Evolutionary conservation across 2,329 filamentous ascomycete genomes (phyloP).

Genomic region (Talaromyces sp.): DNA sequence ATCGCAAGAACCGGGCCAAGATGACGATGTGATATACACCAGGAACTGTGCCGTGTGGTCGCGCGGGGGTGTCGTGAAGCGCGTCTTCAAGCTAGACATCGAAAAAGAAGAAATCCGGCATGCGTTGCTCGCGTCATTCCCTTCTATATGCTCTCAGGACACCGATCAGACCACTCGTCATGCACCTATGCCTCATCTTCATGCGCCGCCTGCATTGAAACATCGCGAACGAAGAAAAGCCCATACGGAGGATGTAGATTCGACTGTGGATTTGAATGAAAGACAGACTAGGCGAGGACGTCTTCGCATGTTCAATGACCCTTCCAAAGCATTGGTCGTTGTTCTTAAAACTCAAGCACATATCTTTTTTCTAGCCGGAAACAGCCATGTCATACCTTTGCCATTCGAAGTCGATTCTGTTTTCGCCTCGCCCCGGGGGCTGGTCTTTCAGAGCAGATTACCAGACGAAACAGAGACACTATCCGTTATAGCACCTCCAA

Average conservation of each 20-base stretch:
- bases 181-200: background rate
- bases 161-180: background rate
- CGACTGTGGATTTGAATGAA: constrained; percentile 17
- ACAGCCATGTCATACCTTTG: constrained; percentile 83
- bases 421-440: constrained; percentile 72
- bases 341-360: constrained; percentile 90
- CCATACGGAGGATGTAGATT: background rate
- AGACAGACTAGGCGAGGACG: background rate
- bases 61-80: constrained; percentile 74
- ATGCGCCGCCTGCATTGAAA: background rate
- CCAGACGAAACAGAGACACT: constrained; percentile 23
- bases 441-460: constrained; percentile 79
- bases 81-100: constrained; percentile 76
- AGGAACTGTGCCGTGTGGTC: constrained; percentile 80
- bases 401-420: constrained; percentile 90
- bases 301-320: background rate
- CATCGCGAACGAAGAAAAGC: constrained; percentile 14
- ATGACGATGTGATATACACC: constrained; percentile 74
- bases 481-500: constrained; percentile 59
- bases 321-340: constrained; percentile 69
- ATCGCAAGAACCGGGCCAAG: constrained; percentile 43
- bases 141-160: constrained; percentile 33
- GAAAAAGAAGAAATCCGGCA: constrained; percentile 85
- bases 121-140: constrained; percentile 79
- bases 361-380: constrained; percentile 82